Evolutionary conservation across 768 basidiomycete species (phyloP), one percentile per base, ranked within the genome.

Genomic region (Phaeotremella skinneri): DNA sequence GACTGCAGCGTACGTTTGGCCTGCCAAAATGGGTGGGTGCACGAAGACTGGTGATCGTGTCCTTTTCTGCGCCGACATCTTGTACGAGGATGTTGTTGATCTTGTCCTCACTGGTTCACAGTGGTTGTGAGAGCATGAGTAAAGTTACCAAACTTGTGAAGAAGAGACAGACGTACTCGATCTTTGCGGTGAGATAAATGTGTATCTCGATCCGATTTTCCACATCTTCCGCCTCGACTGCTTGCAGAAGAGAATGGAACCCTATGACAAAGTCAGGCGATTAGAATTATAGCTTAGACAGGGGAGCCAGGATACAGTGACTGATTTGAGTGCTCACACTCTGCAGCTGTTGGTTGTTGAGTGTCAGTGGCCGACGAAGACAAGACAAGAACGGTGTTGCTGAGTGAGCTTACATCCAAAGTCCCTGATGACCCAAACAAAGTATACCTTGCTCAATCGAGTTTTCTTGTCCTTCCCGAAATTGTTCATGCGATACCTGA

Each of bases 351-450:
- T 3, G 56, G 7, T 17, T 7, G 34, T 37, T 7, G 57, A 59
- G 30, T 70, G 61, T 16, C 66, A 37, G 7, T 17, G 17, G 34
- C 34, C 17, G 34, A 37, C 17, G 34, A 17, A 37, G 34, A 21
- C 5, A 0, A 20, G 11, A 17, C 3, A 29, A n/a, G 1, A 37
- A 0, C 1, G 3, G 34, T 45, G 6, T 7, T 7, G 13, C 11
- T 14, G 21, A 11, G 13, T 9, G 20, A 52, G n/a, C 69, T 49
- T 51, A 71, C 37, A 83, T 83, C 87, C 89, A 70, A 90, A 91
- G 76, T 93, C 91, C 67, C 90, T 87, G 74, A 94, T 94, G 70
- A 93, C 90, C 91, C 91, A 93, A 16, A 89, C 89, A 75, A 93
- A 91, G 64, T 79, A 68, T 49, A 84, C 88, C 79, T 97, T 96